A percentile compares a stretch with the other conserved stretches of the same genome.
Evolutionary conservation across 2,329 filamentous ascomycete species (phyloP).

Genomic region (Cladobotryum mycophilum): DNA sequence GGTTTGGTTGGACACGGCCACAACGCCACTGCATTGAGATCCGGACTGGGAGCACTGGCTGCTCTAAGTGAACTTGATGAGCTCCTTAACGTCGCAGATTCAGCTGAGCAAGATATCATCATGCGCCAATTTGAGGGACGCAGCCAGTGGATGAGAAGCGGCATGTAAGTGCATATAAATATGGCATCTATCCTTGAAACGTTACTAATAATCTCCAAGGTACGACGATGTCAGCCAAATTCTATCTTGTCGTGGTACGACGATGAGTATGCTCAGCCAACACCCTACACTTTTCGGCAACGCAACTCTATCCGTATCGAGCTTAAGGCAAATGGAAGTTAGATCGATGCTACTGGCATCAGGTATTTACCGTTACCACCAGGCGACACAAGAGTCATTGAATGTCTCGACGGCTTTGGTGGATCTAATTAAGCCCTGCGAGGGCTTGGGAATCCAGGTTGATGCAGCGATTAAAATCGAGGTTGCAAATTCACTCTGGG

Average conservation of each 20-base stretch:
- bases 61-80: conserved; percentile 78
- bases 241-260: conserved; percentile 74
- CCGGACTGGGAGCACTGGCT: conserved; percentile 57
- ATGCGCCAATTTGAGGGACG: conserved; percentile 60
- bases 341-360: conserved; percentile 72
- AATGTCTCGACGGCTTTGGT: conserved; percentile 80
- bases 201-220: conserved; percentile 38
- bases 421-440: conserved; percentile 65
- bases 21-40: conserved; percentile 46
- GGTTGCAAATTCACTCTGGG: conserved; percentile 85
- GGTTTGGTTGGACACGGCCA: conserved; percentile 44
- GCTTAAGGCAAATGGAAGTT: conserved; percentile 66
- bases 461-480: conserved; percentile 75
- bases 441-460: conserved; percentile 65
- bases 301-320: conserved; percentile 53
- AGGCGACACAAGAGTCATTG: conserved; percentile 77
- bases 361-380: conserved; percentile 69
- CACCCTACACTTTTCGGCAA: conserved; percentile 57
- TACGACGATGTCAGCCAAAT: conserved; percentile 75
- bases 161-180: conserved; percentile 51
- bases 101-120: conserved; percentile 53
- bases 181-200: background rate
- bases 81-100: conserved; percentile 55
- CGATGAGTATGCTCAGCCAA: conserved; percentile 72
- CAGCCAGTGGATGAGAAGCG: conserved; percentile 74